Base-by-base conservation (phyloP, 306 rosid species). In the Hippophae tibetana region DNA sequence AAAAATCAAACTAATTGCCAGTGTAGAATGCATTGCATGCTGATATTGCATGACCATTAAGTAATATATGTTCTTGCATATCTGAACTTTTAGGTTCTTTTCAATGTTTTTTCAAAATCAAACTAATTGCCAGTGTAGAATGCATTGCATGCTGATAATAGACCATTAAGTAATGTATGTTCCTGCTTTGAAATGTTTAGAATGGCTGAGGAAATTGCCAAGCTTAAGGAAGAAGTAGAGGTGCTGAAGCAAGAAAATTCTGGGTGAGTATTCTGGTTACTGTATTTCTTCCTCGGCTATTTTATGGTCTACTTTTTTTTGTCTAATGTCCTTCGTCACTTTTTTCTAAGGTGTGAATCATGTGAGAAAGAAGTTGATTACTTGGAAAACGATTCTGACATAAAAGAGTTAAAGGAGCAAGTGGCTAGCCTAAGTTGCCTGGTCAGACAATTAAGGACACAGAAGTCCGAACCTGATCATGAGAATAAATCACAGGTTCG, bases 161-260 rank as follows among this genome's bases (percentile, higher is more conserved):
- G 57, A 68, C 38, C 12, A n/a, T 61, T 43, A 47, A 44, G 18
- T 54, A 44, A 59, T 66, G 13, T 14, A 58, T 49, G 25, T 64
- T 58, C 62, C 14, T 47, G 44, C 25, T 72, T 65, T 79, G 72
- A 48, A 38, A 46, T 72, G 75, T 25, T 46, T 81, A 92, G 98
- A 79, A 88, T 85, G 89, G 81, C 78, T 55, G 86, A 69, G 73
- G 99, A 88, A 72, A 75, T 71, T 77, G 75, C 61, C 5, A 82
- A 66, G 72, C 88, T 88, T 42, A 75, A 77, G 69, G 96, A 85
- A 66, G 96, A 88, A 71, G 76, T 74, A 18, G 93, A 82, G 54
- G 57, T 60, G 57, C 76, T 74, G 51, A 81, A 72, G 83, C 77
- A 82, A 73, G 90, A 88, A 68, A 61, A 63, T 2, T 47, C 51